Evolutionary conservation across 257 asterid species (phyloP).

Genomic region (Perilla frutescens): DNA sequence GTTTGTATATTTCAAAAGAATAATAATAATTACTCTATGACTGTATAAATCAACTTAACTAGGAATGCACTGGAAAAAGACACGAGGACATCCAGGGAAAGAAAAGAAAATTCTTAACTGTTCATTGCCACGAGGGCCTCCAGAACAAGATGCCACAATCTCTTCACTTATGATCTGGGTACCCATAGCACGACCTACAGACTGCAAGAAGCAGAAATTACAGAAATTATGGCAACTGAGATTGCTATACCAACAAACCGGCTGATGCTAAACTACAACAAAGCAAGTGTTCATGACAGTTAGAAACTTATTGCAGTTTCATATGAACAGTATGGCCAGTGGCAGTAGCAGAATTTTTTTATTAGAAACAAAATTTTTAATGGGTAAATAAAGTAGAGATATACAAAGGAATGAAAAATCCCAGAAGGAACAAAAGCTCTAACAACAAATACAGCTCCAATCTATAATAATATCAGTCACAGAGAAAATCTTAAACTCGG

Average conservation of each 20-base stretch:
- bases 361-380: no score
- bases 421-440: no score
- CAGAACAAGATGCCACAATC: conserved; percentile 77
- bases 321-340: conserved; percentile 9
- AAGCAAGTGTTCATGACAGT: background rate
- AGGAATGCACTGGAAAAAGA: conserved; percentile 1
- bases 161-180: conserved; percentile 68
- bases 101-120: conserved; percentile 56
- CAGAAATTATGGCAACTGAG: conserved; percentile 29
- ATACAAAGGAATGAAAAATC: no score
- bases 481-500: no score
- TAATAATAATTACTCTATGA: no score
- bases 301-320: background rate
- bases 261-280: background rate
- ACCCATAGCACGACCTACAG: conserved; percentile 66
- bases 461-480: no score
- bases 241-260: conserved; percentile 22
- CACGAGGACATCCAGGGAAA: conserved; percentile 5
- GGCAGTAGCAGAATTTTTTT: no score
- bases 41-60: conserved; percentile 7
- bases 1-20: background rate
- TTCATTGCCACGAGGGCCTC: conserved; percentile 91
- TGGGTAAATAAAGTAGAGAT: no score
- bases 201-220: conserved; percentile 51
- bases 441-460: no score